Conservation (phyloP, 176 grass and related monocot species). For the Secale cereale region DNA sequence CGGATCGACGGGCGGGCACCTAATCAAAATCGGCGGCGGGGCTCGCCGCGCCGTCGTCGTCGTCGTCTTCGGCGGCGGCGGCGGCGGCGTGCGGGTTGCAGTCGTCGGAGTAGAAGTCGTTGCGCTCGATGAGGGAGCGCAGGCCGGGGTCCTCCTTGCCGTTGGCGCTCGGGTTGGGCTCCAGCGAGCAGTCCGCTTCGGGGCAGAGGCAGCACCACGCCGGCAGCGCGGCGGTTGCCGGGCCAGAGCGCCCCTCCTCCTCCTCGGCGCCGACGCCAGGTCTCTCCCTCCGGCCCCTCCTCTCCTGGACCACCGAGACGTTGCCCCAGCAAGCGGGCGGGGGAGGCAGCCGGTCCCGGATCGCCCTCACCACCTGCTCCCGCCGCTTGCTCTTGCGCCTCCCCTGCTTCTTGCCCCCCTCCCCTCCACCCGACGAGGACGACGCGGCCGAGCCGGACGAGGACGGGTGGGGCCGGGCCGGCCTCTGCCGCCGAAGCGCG, state of each 20-base stretch:
- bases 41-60: neutral
- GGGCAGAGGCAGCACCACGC: conserved; percentile 49
- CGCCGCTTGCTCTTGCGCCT: conserved; percentile 22
- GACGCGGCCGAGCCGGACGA: neutral
- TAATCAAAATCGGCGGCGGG: neutral
- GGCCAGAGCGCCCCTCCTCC: neutral
- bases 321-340: conserved; percentile 33
- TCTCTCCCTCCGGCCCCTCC: conserved; percentile 17
- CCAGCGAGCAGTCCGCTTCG: conserved; percentile 35
- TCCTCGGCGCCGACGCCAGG: neutral
- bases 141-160: conserved; percentile 44
- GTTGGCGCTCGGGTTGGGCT: conserved; percentile 49
- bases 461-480: neutral
- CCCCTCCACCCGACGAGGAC: conserved; percentile 12
- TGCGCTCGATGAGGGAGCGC: conserved; percentile 40
- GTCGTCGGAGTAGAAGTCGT: conserved; percentile 52
- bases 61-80: neutral
- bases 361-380: conserved; percentile 25
- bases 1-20: neutral
- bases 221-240: neutral
- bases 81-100: conserved; percentile 45
- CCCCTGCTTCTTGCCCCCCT: conserved; percentile 9
- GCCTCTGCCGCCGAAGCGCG: conserved; percentile 9
- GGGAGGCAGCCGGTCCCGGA: conserved; percentile 32
- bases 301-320: conserved; percentile 15